Base-by-base conservation (phyloP, 352 stramenopile genomes). In the Globisporangium nagaii region DNA sequence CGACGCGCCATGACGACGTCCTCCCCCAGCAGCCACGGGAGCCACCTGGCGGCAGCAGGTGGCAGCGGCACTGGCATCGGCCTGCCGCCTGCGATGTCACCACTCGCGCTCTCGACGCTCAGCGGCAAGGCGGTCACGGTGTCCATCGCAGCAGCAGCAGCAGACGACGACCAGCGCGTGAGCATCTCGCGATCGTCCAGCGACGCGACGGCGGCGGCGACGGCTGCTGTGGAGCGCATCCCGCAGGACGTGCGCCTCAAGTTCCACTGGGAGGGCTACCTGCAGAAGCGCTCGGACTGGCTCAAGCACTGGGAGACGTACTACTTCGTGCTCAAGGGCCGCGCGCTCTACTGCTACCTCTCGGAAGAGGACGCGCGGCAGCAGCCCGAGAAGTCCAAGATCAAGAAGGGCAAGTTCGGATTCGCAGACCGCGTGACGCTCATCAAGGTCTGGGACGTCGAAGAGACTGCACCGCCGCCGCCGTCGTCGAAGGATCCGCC, bases 261-360 rank as follows among this genome's bases (percentile, higher is more conserved):
- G 15, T 83, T 80, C 60, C 79, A 93, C 58, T 94, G 82, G 82
- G 82, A 88, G 49, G 84, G 84, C 32, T 94, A 94, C 52, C 69
- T 94, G 15, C 83, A 93, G 73, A 94, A 94, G 65, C 79, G 83
- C 60, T 90, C 78, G 45, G 84, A 94, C 68, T 94, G 84, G 84
- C 79, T 94, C 53, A 94, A 93, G 68, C 82, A 94, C 65, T 93
- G 82, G 84, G 84, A 94, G 57, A 94, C 80, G 36, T 94, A 91
- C 72, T 94, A 90, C 63, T 90, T 94, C 41, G 82, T 93, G 8
- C 60, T 94, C 15, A 73, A 74, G 3, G 80, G 82, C 0, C 68
- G 78, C 2, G 67, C 69, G 27, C 67, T 94, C 31, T 94, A 90
- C 53, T 94, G 84, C 63, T 94, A 94, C 52, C 52, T 94, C 17